phyloP scores from a whole-genome alignment of 2,329 filamentous ascomycete genomes.

The Paramyrothecium sp. region DNA sequence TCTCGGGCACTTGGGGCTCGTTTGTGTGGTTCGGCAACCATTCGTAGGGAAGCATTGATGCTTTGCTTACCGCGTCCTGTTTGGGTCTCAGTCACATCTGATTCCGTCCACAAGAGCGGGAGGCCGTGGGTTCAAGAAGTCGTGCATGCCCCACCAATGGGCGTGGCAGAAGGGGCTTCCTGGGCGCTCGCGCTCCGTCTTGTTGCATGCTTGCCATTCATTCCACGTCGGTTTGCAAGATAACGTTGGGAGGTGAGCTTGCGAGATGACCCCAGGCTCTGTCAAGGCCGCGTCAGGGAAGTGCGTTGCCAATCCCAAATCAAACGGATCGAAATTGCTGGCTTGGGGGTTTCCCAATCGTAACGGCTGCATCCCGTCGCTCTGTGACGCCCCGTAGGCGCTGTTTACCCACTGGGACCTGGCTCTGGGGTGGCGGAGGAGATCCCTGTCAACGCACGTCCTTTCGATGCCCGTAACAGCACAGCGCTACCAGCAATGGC shows the following conservation, averaged over 20 bases:
- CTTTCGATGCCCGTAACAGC: slow-evolving; percentile 22
- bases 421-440: slow-evolving; percentile 19
- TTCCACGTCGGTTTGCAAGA: background rate
- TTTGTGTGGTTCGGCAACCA: too few species aligned
- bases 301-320: too few species aligned
- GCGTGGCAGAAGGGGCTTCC: background rate
- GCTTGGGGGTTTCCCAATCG: too few species aligned
- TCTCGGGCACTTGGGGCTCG: too few species aligned
- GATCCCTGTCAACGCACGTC: slow-evolving; percentile 24
- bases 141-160: background rate
- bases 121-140: background rate
- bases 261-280: background rate
- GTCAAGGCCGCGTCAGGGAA: too few species aligned
- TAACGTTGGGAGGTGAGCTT: background rate
- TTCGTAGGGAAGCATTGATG: too few species aligned
- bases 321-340: too few species aligned
- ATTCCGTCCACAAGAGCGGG: background rate
- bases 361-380: too few species aligned
- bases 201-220: background rate
- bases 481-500: slow-evolving; percentile 21
- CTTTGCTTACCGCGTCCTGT: too few species aligned
- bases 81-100: background rate
- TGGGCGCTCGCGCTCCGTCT: background rate
- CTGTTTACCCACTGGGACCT: background rate
- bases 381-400: background rate